Evolutionary conservation across 1,139 yeast species (phyloP), one percentile per base, ranked within the genome.

Genomic region (Pichia sp.): DNA sequence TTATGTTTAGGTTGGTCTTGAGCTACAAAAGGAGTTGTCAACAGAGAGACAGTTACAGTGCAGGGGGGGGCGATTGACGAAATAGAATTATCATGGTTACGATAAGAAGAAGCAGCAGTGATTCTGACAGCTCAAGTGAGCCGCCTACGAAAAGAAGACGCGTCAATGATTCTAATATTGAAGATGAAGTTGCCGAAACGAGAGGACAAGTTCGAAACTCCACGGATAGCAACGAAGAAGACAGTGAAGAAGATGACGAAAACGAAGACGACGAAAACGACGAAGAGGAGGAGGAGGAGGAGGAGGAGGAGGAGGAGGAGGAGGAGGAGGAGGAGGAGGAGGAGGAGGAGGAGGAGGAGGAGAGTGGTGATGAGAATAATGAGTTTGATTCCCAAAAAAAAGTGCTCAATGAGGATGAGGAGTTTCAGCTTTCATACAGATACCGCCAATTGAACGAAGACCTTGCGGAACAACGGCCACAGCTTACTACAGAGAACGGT

Each of bases 401-500:
- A 47, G 57, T 53, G 34, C 44, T 62, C 48, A 54, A 62, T 26
- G 67, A 66, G 31, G 54, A 54, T 42, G 64, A 66, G 50, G 72
- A 67, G 51, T 70, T 69, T 47, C 62, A 65, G 41, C 59, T 71
- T 5, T 63, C 72, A 43, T 67, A 68, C 32, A 66, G 65, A 26
- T 73, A 73, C 51, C 60, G 74, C 38, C 54, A 62, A 30, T 59
- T 72, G n/a, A 69, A 69, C 19, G 53, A 59, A 55, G 67, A 67
- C n/a, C 60, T 77, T 50, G 58, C 66, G 10, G 65, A 67, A 29
- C 75, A 73, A 40, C 65, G 76, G 45, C 72, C 74, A 1, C 69
- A 71, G 51, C 69, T 73, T 8, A 74, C 78, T 0, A 66, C 78
- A 19, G 75, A 72, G 15, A 77, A 77, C 30, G 81, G 80, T 41